Evolutionary conservation across 495 filamentous ascomycete genomes (phyloP).

Genomic region (Penicillium lagena): DNA sequence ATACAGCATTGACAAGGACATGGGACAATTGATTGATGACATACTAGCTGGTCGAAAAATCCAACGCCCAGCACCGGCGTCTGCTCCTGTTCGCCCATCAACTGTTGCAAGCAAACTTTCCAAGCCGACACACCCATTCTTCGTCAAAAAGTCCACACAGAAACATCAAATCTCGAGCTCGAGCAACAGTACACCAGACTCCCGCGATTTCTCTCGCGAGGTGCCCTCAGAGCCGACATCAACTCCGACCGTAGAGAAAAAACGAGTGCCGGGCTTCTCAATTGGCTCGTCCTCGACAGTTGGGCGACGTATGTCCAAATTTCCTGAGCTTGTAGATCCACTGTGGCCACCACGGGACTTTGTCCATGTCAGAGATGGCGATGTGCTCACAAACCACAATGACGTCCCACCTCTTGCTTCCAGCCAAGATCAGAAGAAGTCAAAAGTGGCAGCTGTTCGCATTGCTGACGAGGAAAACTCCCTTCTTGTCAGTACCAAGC

Average conservation of each 20-base stretch:
- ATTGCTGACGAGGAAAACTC: conserved; percentile 31
- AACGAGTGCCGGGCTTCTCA: conserved; percentile 1
- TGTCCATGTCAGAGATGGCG: conserved; percentile 42
- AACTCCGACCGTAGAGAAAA: conserved; percentile 2
- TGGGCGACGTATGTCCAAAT: conserved; percentile 36
- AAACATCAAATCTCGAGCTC: conserved; percentile 3
- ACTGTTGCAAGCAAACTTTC: conserved; percentile 24
- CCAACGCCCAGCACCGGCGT: background rate
- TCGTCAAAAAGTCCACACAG: conserved; percentile 38
- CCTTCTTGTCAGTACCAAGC: conserved; percentile 12
- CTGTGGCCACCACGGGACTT: conserved; percentile 67
- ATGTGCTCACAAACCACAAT: background rate
- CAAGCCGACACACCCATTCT: conserved; percentile 80
- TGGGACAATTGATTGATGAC: conserved; percentile 44
- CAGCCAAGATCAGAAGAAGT: conserved; percentile 24
- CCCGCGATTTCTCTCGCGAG: conserved; percentile 11
- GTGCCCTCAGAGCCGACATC: conserved; percentile 14
- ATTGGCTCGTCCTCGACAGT: conserved; percentile 11
- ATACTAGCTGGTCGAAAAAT: conserved; percentile 33
- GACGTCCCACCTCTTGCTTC: background rate
- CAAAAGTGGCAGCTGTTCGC: conserved; percentile 25
- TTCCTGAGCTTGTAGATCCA: conserved; percentile 53
- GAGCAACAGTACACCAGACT: background rate
- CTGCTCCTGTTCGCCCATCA: conserved; percentile 1
- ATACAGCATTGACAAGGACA: conserved; percentile 26